Evolutionary conservation across 352 stramenopile species (phyloP).

Genomic region (Pythium pyrilobum): DNA sequence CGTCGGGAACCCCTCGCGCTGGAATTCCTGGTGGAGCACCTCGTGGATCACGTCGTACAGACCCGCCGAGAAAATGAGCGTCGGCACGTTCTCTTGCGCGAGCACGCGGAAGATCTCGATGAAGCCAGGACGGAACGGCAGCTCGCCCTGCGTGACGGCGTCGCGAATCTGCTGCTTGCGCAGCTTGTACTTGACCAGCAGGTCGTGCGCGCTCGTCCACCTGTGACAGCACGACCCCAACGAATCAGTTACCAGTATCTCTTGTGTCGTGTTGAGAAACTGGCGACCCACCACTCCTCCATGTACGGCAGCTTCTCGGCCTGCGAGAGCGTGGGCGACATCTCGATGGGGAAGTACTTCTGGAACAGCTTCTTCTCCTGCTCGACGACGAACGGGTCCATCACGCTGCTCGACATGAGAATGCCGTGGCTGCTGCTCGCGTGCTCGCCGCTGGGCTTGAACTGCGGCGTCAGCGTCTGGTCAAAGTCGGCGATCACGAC

Average conservation of each 20-base stretch:
- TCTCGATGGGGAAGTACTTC: conserved; percentile 77
- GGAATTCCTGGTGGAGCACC: conserved; percentile 44
- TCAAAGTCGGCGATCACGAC: conserved; percentile 78
- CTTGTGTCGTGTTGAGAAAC: no score
- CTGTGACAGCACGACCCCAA: neutral
- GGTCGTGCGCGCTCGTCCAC: conserved; percentile 42
- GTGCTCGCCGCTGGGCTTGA: conserved; percentile 29
- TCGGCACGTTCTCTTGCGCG: conserved; percentile 49
- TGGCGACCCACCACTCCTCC: conserved; percentile 42
- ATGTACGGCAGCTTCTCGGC: conserved; percentile 78
- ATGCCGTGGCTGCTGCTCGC: conserved; percentile 46
- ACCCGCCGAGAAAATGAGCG: conserved; percentile 65
- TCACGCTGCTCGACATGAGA: conserved; percentile 40
- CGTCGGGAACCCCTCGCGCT: conserved; percentile 7
- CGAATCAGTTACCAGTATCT: no score
- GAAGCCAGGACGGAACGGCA: conserved; percentile 55
- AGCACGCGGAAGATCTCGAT: conserved; percentile 59
- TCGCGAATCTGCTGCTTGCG: conserved; percentile 32
- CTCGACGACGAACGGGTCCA: conserved; percentile 27
- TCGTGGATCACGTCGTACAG: conserved; percentile 77
- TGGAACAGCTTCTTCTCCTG: conserved; percentile 40
- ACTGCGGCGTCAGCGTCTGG: conserved; percentile 59
- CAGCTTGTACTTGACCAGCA: conserved; percentile 58
- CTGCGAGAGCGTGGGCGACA: conserved; percentile 51
- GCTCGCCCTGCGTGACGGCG: conserved; percentile 44